Evolutionary conservation across 2,329 filamentous ascomycete genomes (phyloP), one percentile per base, ranked within the genome.

Genomic region (Cryphonectria nitschkei): DNA sequence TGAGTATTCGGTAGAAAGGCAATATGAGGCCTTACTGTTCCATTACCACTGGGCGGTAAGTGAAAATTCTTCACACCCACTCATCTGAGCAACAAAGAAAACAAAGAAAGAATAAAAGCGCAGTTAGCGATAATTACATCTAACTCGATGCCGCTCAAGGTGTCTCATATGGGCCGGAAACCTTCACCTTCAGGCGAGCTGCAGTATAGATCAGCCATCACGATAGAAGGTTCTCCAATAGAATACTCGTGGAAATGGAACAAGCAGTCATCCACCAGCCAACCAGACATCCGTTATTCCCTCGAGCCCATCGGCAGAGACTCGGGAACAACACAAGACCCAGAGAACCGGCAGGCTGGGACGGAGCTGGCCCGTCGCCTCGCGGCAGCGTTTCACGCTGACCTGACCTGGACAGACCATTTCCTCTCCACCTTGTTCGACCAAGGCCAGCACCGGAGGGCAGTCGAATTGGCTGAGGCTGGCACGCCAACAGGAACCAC

Each of bases 241-340:
- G 58, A 61, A 22, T 61, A 61, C 34, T 61, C 58, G 3, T 61
- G 58, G 58, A 61, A 61, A n/a, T 61, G 34, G 58, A 61, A 61
- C 34, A 61, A 61, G 58, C 58, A 34, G 19, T 19, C 58, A 34
- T 1, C 19, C 16, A 11, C 16, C 58, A 61, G 58, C 58, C 58
- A 61, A 34, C 58, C 58, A 8, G 34, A 61, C 34, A 61, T 61
- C 8, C 58, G 58, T 8, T 61, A 61, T n/a, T 61, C 58, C 32
- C 58, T 61, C 2, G 58, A 61, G 19, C 58, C 58, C 34, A n/a
- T 61, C 34, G 34, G 58, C 34, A 34, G 8, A 19, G 19, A 5
- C 32, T 32, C 56, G 2, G 58, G 58, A 9, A 37, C 58, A 13
- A 14, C 11, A 39, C 7, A 39, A 14, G 58, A 61, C 32, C 58